Evolutionary conservation across 202 grass and related monocot genomes (phyloP).

Genomic region (Musa balbisiana): DNA sequence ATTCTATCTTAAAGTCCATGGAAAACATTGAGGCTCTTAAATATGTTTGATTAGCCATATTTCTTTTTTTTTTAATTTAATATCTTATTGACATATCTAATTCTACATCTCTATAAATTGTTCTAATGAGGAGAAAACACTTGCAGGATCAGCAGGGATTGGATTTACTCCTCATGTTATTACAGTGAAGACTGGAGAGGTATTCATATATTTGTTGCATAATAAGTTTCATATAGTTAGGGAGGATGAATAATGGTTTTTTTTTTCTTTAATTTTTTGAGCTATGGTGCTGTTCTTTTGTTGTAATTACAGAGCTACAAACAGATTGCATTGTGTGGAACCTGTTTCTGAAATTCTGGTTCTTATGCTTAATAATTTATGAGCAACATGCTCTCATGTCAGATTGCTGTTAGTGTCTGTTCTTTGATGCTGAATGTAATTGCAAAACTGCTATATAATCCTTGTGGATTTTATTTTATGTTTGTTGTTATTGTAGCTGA

Average conservation of each 20-base stretch:
- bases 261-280: background rate
- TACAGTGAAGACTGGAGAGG: slow-evolving; percentile 90
- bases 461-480: background rate
- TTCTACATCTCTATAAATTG: background rate
- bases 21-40: too few relatives aligned
- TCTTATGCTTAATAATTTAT: background rate
- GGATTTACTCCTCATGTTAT: slow-evolving; percentile 98
- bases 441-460: background rate
- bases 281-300: background rate
- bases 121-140: background rate
- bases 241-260: background rate
- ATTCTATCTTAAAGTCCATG: too few relatives aligned
- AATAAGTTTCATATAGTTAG: background rate
- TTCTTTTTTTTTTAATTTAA: background rate
- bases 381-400: background rate
- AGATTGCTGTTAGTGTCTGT: background rate
- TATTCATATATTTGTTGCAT: slow-evolving; percentile 23
- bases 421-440: background rate
- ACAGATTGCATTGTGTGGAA: too few relatives aligned
- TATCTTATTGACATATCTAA: background rate
- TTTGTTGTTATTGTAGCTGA: background rate
- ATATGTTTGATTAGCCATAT: background rate
- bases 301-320: background rate
- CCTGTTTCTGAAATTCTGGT: background rate
- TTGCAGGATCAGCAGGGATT: slow-evolving; percentile 60